These are phyloP conservation scores for Gomphus bonarii DNA, from an alignment of 1,284 basidiomycete genomes.

Conservation along the genomic window DNA sequence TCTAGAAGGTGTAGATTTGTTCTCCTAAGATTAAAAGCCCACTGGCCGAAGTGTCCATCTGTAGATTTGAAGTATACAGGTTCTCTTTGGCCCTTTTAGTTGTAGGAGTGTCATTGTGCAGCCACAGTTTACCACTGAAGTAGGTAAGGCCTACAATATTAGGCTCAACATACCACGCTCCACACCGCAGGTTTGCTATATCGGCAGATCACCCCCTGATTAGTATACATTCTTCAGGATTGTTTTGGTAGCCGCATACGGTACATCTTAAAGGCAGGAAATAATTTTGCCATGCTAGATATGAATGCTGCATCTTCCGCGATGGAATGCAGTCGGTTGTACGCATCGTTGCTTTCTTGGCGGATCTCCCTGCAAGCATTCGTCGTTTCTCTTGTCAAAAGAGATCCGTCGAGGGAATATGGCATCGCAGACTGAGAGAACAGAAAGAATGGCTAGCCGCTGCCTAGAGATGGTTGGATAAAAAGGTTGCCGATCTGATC, in stretches of 20 bases:
- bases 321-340: conserved; percentile 82
- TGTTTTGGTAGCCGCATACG: conserved; percentile 34
- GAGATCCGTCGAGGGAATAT: background rate
- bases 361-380: conserved; percentile 39
- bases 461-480: no score
- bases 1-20: conserved; percentile 78
- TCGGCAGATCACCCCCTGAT: background rate
- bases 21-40: conserved; percentile 80
- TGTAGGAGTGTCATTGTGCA: conserved; percentile 6
- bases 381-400: background rate
- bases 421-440: background rate
- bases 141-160: conserved; percentile 31
- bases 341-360: conserved; percentile 65
- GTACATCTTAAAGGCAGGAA: conserved; percentile 49
- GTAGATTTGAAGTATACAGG: conserved; percentile 95
- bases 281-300: conserved; percentile 41
- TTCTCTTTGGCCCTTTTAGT: conserved; percentile 25
- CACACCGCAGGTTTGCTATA: conserved; percentile 84
- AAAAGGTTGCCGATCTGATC: no score
- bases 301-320: conserved; percentile 70
- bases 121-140: background rate
- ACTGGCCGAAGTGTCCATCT: conserved; percentile 84
- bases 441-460: no score
- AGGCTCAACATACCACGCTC: conserved; percentile 89
- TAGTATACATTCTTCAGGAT: background rate